Evolutionary conservation across 805 yeast genomes (phyloP).

Genomic region (Metschnikowia matae): DNA sequence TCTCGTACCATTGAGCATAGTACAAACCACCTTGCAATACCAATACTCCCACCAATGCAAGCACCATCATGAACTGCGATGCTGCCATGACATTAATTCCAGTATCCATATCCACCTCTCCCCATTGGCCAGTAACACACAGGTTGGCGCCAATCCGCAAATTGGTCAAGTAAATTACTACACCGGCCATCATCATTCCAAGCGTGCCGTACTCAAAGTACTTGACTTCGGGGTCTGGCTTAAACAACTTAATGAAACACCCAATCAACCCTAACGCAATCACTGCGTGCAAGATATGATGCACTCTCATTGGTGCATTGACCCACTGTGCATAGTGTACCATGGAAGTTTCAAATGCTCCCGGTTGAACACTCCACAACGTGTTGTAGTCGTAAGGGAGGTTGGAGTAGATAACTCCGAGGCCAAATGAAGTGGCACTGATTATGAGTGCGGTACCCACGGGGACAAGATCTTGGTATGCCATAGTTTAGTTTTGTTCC

Average conservation of each 20-base stretch:
- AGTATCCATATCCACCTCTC: constrained; percentile 81
- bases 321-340: constrained; percentile 75
- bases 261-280: constrained; percentile 67
- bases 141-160: constrained; percentile 74
- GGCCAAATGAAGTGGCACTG: constrained; percentile 65
- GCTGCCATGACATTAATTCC: constrained; percentile 93
- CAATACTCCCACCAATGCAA: constrained; percentile 73
- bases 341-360: constrained; percentile 57
- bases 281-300: constrained; percentile 60
- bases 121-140: constrained; percentile 76
- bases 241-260: constrained; percentile 70
- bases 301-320: constrained; percentile 53
- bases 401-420: constrained; percentile 76
- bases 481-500: constrained; percentile 10
- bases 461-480: constrained; percentile 44
- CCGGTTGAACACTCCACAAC: constrained; percentile 56
- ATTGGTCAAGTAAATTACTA: constrained; percentile 82
- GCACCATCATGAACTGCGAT: constrained; percentile 68
- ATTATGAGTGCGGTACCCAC: constrained; percentile 41
- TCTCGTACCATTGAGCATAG: constrained; percentile 70
- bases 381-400: constrained; percentile 78
- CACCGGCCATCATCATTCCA: constrained; percentile 64
- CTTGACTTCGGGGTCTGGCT: constrained; percentile 81
- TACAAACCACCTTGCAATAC: constrained; percentile 84
- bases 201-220: constrained; percentile 88